Percentiles rank a stretch among this genome's conserved stretches.
These are phyloP conservation scores for Nemania sp. DNA, from an alignment of 2,329 filamentous ascomycete species.

Conservation along the genomic window DNA sequence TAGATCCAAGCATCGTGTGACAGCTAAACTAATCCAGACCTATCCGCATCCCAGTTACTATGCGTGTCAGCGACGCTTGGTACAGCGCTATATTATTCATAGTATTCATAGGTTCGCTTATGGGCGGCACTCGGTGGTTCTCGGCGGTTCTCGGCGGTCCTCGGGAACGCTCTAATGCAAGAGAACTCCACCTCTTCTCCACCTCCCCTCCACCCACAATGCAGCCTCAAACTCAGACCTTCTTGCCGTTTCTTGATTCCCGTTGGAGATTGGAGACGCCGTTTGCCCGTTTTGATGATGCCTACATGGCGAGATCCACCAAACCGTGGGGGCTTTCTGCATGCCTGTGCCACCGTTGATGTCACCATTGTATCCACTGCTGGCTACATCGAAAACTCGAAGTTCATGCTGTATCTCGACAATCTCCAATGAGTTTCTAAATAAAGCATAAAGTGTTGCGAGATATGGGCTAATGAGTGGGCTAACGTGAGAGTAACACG, in stretches of 20 bases:
- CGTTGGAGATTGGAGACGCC: conserved; percentile 16
- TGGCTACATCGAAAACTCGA: neutral
- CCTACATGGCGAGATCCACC: conserved; percentile 20
- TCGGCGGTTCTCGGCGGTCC: conserved; percentile 34
- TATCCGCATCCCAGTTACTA: conserved; percentile 4
- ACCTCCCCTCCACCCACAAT: conserved; percentile 12
- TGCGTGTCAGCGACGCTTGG: conserved; percentile 25
- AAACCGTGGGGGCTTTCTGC: conserved; percentile 13
- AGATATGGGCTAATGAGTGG: no score
- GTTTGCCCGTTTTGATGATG: conserved; percentile 10
- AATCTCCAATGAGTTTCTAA: neutral
- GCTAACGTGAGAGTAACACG: no score
- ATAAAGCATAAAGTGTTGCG: no score
- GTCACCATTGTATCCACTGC: conserved; percentile 19
- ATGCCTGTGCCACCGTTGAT: conserved; percentile 21
- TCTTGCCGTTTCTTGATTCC: conserved; percentile 18
- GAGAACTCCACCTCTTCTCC: conserved; percentile 21
- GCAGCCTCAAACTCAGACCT: conserved; percentile 16
- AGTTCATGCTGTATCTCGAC: neutral
- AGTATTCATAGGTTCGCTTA: conserved; percentile 11
- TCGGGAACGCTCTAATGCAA: conserved; percentile 31
- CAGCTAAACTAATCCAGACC: neutral
- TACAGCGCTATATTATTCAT: neutral
- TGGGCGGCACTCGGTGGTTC: conserved; percentile 35
- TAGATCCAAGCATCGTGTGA: conserved; percentile 13